These are phyloP conservation scores for Royoungia palumana DNA, from an alignment of 768 basidiomycete species.

Conservation along the genomic window DNA sequence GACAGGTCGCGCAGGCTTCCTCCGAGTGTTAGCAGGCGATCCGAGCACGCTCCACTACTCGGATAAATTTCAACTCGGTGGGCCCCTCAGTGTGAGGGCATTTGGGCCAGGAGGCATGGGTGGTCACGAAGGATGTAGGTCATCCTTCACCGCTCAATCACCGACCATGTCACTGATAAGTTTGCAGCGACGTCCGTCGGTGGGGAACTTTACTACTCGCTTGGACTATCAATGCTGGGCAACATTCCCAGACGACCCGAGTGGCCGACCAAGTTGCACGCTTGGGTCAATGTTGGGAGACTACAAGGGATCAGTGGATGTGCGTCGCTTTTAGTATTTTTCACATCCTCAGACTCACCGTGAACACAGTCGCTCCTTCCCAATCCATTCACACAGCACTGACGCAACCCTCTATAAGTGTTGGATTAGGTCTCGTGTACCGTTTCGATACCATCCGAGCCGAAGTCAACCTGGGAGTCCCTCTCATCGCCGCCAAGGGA, in stretches of 20 bases:
- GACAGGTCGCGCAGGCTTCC: slow-evolving; percentile 64
- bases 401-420: slow-evolving; percentile 61
- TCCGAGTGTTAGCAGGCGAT: slow-evolving; percentile 57
- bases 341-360: neutral
- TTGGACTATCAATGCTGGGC: slow-evolving; percentile 71
- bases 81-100: slow-evolving; percentile 78
- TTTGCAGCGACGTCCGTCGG: slow-evolving; percentile 77
- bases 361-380: slow-evolving; percentile 4
- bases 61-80: slow-evolving; percentile 92
- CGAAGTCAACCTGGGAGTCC: slow-evolving; percentile 86
- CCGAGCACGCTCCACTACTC: slow-evolving; percentile 49
- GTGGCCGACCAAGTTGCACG: slow-evolving; percentile 85
- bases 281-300: slow-evolving; percentile 79
- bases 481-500: slow-evolving; percentile 63
- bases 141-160: neutral
- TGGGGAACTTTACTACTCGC: slow-evolving; percentile 78
- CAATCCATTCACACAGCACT: slow-evolving; percentile 16
- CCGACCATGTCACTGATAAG: neutral
- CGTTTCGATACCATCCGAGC: slow-evolving; percentile 79
- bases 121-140: slow-evolving; percentile 66
- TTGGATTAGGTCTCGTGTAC: slow-evolving; percentile 81
- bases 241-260: slow-evolving; percentile 66
- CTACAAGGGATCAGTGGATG: slow-evolving; percentile 59
- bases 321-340: slow-evolving; percentile 28
- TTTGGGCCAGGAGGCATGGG: slow-evolving; percentile 79